A percentile compares a stretch with the other conserved stretches of the same genome.
Conservation (phyloP, 2,329 filamentous ascomycete species). For the Pezicula radicicola region DNA sequence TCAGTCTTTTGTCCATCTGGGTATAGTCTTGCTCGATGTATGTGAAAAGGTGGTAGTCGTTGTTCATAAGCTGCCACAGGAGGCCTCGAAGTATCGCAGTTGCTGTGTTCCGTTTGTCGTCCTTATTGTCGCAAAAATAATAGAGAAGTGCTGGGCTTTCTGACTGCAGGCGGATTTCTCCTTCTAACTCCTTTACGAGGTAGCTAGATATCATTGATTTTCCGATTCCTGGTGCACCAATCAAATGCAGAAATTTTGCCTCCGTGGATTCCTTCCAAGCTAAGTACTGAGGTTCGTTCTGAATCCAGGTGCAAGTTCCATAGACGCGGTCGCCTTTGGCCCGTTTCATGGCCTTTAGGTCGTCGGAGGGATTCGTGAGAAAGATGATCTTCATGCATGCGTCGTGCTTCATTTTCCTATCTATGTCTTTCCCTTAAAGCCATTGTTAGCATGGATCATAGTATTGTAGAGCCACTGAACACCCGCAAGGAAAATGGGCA, state of each 20-base stretch:
- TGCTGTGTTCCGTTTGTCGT: constrained; percentile 1
- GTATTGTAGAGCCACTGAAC: no score
- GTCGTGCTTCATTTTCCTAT: no score
- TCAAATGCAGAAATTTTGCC: neutral
- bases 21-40: neutral
- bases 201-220: constrained; percentile 3
- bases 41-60: neutral
- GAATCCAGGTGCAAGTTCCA: neutral
- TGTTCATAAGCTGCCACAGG: constrained; percentile 3
- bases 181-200: constrained; percentile 1
- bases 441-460: no score
- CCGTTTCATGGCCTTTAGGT: neutral
- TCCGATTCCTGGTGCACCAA: constrained; percentile 3
- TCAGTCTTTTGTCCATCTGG: neutral
- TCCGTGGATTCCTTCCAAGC: constrained; percentile 21
- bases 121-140: constrained; percentile 4
- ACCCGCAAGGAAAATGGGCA: no score
- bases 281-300: neutral
- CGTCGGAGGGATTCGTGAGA: neutral
- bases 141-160: neutral
- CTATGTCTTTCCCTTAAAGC: no score
- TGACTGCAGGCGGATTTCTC: neutral
- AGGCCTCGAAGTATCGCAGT: constrained; percentile 2
- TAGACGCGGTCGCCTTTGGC: neutral
- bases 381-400: neutral